Evolutionary conservation across 805 yeast genomes (phyloP), one percentile per base, ranked within the genome.

Genomic region (Nakazawaea pomicola): DNA sequence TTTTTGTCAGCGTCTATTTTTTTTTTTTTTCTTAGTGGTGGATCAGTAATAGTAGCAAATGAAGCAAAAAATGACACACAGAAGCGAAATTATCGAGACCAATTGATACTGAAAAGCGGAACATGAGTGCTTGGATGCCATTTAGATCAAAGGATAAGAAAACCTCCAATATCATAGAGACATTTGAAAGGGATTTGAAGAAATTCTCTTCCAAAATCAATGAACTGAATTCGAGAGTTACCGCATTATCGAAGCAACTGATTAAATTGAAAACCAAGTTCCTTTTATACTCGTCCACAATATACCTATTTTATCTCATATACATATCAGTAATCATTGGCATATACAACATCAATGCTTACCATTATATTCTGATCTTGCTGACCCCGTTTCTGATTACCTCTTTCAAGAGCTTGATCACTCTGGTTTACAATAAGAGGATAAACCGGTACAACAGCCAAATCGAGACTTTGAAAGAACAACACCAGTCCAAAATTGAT

Each of bases 181-280:
- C 50, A 30, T 72, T 65, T 49, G 79, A 74, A 44, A 62, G 58
- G 44, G 67, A 68, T 24, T 54, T 74, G 29, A 62, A 68, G 16
- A 32, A 48, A 2, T 40, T 74, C 10, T 57, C 75, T 0, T 54
- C 53, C 2, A 55, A 58, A 19, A 70, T 73, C 30, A 41, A 33
- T 9, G 17, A 52, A 6, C 39, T 33, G 14, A 55, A 46, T 36
- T 59, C 55, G 20, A 57, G 54, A 33, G 43, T 16, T 11, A 11
- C 16, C 14, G 16, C 12, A 6, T 17, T 20, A 11, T 37, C 41
- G n/a, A 27, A 29, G 19, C 38, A 34, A 33, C 41, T 25, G 38
- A 33, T 12, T 3, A 20, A 10, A 4, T 23, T 36, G 21, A 42
- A 42, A 28, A 17, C 15, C 3, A 21, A 24, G 7, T 33, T 37